Conservation (phyloP, 495 filamentous ascomycete genomes). For the Aspergillus ellipticus region DNA sequence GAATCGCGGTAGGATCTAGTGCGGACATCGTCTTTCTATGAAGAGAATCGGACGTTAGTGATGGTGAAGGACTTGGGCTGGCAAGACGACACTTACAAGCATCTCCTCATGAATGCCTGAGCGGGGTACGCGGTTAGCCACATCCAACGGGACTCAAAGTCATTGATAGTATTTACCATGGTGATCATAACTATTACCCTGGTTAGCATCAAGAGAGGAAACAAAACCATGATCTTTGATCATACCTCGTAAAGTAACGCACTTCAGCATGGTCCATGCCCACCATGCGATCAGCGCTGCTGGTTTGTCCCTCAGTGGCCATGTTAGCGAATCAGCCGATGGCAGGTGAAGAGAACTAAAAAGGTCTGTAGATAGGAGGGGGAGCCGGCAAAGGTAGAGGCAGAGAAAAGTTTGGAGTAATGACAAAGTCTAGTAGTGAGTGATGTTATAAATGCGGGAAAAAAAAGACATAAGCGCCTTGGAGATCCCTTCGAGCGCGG, state of each 20-base stretch:
- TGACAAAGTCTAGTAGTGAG: constrained; percentile 3
- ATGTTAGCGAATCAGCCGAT: constrained; percentile 22
- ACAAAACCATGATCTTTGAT: constrained; percentile 7
- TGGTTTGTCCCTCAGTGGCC: constrained; percentile 32
- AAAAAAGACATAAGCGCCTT: constrained; percentile 18
- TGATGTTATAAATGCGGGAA: constrained; percentile 5
- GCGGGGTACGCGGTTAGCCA: constrained; percentile 24
- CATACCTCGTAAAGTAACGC: constrained; percentile 95
- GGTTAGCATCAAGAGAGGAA: constrained; percentile 28
- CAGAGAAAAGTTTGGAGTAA: constrained; percentile 3
- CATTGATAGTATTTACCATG: constrained; percentile 60
- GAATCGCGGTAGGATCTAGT: constrained; percentile 94
- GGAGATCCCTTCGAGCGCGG: constrained; percentile 14
- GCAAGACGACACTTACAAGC: constrained; percentile 65
- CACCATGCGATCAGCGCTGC: constrained; percentile 51
- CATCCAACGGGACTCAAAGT: constrained; percentile 5
- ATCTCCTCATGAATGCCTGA: constrained; percentile 97
- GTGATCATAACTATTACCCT: constrained; percentile 74
- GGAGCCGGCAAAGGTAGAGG: not conserved
- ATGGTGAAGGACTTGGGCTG: not conserved
- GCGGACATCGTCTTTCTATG: constrained; percentile 94
- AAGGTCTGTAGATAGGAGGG: not conserved
- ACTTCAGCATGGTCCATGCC: constrained; percentile 83
- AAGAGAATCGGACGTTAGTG: constrained; percentile 3
- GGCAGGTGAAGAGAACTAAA: not conserved